These are phyloP conservation scores for Metarhizium album DNA, from an alignment of 2,329 filamentous ascomycete genomes.

Conservation along the genomic window DNA sequence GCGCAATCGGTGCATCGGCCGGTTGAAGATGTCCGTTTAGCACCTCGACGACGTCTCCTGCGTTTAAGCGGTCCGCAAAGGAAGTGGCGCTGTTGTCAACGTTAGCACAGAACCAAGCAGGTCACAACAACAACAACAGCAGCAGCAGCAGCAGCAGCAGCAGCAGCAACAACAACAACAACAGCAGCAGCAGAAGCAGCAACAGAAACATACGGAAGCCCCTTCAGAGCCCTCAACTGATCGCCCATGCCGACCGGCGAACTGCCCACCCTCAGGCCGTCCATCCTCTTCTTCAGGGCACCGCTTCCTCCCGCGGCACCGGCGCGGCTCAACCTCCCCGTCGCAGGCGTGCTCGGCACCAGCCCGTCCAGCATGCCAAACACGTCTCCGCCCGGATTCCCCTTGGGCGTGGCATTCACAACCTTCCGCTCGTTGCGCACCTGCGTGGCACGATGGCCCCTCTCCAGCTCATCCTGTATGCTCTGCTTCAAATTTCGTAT, in stretches of 20 bases:
- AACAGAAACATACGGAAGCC: conserved; percentile 15
- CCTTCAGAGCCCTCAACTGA: conserved; percentile 21
- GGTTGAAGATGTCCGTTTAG: conserved; percentile 65
- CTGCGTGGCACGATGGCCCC: conserved; percentile 56
- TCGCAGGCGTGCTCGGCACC: conserved; percentile 50
- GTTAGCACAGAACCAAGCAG: background rate
- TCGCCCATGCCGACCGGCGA: conserved; percentile 24
- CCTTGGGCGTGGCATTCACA: conserved; percentile 50
- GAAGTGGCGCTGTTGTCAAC: conserved; percentile 16
- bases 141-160: conserved; percentile 3
- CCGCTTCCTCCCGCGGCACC: conserved; percentile 18
- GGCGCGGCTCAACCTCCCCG: conserved; percentile 32
- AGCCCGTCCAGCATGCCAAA: conserved; percentile 75
- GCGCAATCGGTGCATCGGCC: conserved; percentile 59
- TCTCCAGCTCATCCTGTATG: conserved; percentile 74
- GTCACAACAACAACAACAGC: background rate
- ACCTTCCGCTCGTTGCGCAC: conserved; percentile 51
- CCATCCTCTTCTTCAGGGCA: conserved; percentile 22
- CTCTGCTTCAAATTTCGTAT: conserved; percentile 75
- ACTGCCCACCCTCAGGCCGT: conserved; percentile 19
- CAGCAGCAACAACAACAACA: too few species aligned
- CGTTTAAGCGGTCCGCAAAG: conserved; percentile 67
- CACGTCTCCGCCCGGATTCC: conserved; percentile 53
- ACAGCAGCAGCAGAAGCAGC: conserved; percentile 4
- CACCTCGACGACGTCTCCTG: conserved; percentile 73